These are phyloP conservation scores for Emergomyces orientalis DNA, from an alignment of 2,329 filamentous ascomycete species.

Conservation along the genomic window DNA sequence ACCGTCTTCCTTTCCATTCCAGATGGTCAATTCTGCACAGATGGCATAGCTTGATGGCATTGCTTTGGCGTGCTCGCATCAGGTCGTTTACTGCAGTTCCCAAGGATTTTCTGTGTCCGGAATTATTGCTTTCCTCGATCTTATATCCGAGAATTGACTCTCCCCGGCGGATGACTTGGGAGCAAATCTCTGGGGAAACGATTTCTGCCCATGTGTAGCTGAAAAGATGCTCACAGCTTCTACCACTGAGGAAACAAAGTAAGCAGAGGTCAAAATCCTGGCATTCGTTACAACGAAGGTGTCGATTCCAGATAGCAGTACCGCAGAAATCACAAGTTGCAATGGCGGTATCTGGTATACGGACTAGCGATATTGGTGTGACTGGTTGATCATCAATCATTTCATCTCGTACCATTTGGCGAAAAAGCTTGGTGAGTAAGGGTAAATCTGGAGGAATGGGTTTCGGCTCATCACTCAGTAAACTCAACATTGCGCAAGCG, in stretches of 20 bases:
- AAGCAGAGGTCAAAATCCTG: constrained; percentile 31
- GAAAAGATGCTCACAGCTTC: constrained; percentile 28
- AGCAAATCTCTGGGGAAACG: constrained; percentile 23
- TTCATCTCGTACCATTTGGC: constrained; percentile 27
- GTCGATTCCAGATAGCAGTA: constrained; percentile 32
- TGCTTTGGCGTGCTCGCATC: constrained; percentile 21
- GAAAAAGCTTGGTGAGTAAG: constrained; percentile 24
- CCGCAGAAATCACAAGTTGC: constrained; percentile 31
- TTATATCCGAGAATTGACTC: constrained; percentile 21
- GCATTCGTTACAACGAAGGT: constrained; percentile 30
- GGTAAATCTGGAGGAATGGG: constrained; percentile 22
- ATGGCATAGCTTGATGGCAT: constrained; percentile 24
- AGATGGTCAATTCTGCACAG: constrained; percentile 29
- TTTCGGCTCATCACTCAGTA: constrained; percentile 17
- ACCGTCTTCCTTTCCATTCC: constrained; percentile 28
- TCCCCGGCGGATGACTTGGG: constrained; percentile 20
- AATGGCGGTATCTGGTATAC: constrained; percentile 25
- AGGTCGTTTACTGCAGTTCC: constrained; percentile 26
- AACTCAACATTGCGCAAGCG: constrained; percentile 26
- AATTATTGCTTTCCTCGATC: constrained; percentile 14
- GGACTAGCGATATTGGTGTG: constrained; percentile 22
- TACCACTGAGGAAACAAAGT: constrained; percentile 28
- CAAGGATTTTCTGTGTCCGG: constrained; percentile 15
- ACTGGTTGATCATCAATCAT: constrained; percentile 18
- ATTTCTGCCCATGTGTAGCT: constrained; percentile 29